Conservation (phyloP, 768 basidiomycete species). For the Rhodotorula toruloides region DNA sequence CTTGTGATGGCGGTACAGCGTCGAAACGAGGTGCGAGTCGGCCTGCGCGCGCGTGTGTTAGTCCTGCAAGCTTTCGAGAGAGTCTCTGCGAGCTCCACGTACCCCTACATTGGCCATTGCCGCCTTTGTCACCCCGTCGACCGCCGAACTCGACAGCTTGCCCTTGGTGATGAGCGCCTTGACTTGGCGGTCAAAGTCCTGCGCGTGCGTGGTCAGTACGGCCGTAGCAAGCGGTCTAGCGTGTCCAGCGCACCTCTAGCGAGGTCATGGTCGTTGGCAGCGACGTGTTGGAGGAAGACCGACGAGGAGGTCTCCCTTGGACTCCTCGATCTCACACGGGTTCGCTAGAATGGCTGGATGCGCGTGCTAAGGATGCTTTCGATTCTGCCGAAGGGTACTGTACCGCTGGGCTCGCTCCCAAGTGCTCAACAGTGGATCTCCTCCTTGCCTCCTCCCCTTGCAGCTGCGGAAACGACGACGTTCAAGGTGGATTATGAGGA, state of each 20-base stretch:
- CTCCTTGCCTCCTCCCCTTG: no score
- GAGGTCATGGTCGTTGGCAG: no score
- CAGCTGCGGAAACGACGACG: no score
- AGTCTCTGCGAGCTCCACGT: conserved; percentile 41
- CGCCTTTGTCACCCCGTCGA: conserved; percentile 67
- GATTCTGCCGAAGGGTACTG: no score
- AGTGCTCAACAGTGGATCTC: no score
- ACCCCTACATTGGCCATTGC: conserved; percentile 75
- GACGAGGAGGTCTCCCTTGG: no score
- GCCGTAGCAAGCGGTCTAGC: background rate
- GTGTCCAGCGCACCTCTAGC: conserved; percentile 5
- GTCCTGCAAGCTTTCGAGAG: background rate
- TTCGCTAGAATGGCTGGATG: no score
- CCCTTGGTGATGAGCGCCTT: conserved; percentile 78
- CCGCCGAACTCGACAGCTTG: conserved; percentile 79
- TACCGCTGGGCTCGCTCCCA: no score
- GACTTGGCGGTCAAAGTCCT: conserved; percentile 76
- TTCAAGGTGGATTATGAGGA: no score
- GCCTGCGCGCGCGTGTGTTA: conserved; percentile 51
- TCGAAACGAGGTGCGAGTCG: conserved; percentile 80
- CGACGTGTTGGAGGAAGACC: no score
- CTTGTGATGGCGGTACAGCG: conserved; percentile 83
- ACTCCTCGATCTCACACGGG: no score
- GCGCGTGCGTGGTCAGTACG: background rate
- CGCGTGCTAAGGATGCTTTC: no score